A percentile compares a stretch with the other conserved stretches of the same genome.
These are phyloP conservation scores for bread wheat (Triticum aestivum) DNA, from an alignment of 176 grass and related monocot species.

Conservation along the genomic window DNA sequence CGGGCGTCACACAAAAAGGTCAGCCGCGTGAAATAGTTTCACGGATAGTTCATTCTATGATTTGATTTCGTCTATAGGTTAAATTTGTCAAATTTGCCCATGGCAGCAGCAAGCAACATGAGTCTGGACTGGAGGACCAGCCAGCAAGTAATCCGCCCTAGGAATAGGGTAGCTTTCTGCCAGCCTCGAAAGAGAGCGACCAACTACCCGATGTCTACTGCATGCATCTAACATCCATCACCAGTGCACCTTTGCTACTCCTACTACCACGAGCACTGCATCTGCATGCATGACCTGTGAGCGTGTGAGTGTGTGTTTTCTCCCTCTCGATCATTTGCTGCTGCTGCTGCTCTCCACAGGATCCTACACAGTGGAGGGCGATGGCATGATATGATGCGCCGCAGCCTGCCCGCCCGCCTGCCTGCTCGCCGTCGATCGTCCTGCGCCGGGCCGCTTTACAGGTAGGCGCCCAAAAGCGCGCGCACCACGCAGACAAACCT, in stretches of 20 bases:
- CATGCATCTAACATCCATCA: conserved; percentile 26
- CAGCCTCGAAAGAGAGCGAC: conserved; percentile 31
- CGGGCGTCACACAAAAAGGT: no score
- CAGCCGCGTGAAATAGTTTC: no score
- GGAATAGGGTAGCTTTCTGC: neutral
- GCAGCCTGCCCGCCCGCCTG: neutral
- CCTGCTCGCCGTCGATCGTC: neutral
- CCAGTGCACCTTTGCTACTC: no score
- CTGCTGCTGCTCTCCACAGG: conserved; percentile 22
- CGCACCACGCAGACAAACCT: neutral
- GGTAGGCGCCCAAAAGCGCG: neutral
- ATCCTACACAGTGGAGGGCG: neutral
- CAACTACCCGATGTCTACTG: neutral
- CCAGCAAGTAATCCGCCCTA: conserved; percentile 14
- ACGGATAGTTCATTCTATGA: no score
- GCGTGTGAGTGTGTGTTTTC: neutral
- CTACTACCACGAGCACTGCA: neutral
- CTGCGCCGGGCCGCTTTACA: conserved; percentile 7
- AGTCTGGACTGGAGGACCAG: neutral
- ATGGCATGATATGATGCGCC: conserved; percentile 16
- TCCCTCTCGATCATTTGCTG: conserved; percentile 37
- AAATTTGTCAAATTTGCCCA: neutral
- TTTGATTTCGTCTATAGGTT: no score
- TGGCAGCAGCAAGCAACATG: neutral
- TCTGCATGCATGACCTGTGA: neutral